phyloP scores from a whole-genome alignment of 208 protist species.

The Trypanosoma conorhini region DNA sequence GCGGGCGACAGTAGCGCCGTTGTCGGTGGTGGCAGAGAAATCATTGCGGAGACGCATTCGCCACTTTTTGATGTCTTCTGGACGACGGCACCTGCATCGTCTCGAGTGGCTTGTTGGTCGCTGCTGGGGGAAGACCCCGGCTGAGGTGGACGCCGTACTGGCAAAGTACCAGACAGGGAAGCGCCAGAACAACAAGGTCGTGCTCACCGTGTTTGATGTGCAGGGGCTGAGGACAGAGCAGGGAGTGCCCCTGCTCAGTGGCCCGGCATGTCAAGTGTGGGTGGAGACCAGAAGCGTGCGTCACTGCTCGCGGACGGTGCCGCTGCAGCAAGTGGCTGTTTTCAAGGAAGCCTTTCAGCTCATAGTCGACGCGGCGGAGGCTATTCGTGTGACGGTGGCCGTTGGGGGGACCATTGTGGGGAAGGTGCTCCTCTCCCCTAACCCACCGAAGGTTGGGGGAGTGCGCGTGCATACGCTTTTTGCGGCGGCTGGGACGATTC shows the following conservation, averaged over 20 bases:
- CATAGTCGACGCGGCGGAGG: not conserved
- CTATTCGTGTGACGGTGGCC: constrained; percentile 21
- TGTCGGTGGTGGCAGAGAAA: constrained; percentile 14
- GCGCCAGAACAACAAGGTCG: not conserved
- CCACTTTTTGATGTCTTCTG: constrained; percentile 8
- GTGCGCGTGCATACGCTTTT: constrained; percentile 16
- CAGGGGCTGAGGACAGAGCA: constrained; percentile 3
- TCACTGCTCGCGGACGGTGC: constrained; percentile 5
- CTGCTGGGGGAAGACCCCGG: constrained; percentile 6
- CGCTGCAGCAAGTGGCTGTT: constrained; percentile 9
- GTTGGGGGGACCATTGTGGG: constrained; percentile 8
- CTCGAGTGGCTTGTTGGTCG: constrained; percentile 41
- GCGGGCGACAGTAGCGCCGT: not conserved
- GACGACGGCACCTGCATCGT: constrained; percentile 31
- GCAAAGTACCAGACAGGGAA: not conserved
- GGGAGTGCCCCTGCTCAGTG: constrained; percentile 14
- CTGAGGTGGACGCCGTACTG: constrained; percentile 20
- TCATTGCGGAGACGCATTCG: constrained; percentile 21
- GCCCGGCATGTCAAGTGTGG: constrained; percentile 12
- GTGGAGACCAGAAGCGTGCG: not conserved
- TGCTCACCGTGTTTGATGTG: constrained; percentile 20
- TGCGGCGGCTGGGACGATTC: constrained; percentile 14
- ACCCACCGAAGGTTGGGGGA: not conserved
- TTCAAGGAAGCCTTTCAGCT: constrained; percentile 28
- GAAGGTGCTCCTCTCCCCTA: constrained; percentile 7